Evolutionary conservation across 23 red algal species (phyloP).

Genomic region (Gracilaria domingensis): DNA sequence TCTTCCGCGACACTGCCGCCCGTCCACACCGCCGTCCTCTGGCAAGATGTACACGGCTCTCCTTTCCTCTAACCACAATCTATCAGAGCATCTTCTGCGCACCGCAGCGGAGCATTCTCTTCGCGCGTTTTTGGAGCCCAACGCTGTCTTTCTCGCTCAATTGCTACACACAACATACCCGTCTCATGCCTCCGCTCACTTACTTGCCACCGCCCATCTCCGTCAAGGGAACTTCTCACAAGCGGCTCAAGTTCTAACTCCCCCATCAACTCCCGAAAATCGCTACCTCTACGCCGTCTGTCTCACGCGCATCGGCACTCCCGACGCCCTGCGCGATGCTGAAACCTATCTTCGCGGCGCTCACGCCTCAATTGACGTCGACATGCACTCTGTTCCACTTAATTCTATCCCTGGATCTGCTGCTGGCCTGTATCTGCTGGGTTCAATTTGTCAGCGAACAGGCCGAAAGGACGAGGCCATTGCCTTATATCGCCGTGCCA

Average conservation of each 20-base stretch:
- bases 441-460: conserved; percentile 65
- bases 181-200: conserved; percentile 47
- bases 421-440: conserved; percentile 75
- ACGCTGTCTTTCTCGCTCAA: conserved; percentile 79
- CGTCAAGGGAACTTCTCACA: conserved; percentile 51
- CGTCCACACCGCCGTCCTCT: neutral
- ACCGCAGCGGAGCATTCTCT: conserved; percentile 70
- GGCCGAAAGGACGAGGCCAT: conserved; percentile 77
- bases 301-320: conserved; percentile 57
- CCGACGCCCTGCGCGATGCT: conserved; percentile 62
- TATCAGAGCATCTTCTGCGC: conserved; percentile 57
- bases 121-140: conserved; percentile 57
- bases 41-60: conserved; percentile 2
- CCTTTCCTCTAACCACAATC: conserved; percentile 17
- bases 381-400: neutral
- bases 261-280: conserved; percentile 42
- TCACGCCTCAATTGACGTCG: conserved; percentile 39
- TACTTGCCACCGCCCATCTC: conserved; percentile 72
- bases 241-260: conserved; percentile 54
- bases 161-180: conserved; percentile 62
- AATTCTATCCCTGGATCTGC: conserved; percentile 45
- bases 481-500: conserved; percentile 58
- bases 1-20: neutral
- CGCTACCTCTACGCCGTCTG: conserved; percentile 66
- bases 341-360: conserved; percentile 61